Percentiles rank a stretch among this genome's conserved stretches.
phyloP scores from a whole-genome alignment of 345 rosid species.

The Theobroma cacao region DNA sequence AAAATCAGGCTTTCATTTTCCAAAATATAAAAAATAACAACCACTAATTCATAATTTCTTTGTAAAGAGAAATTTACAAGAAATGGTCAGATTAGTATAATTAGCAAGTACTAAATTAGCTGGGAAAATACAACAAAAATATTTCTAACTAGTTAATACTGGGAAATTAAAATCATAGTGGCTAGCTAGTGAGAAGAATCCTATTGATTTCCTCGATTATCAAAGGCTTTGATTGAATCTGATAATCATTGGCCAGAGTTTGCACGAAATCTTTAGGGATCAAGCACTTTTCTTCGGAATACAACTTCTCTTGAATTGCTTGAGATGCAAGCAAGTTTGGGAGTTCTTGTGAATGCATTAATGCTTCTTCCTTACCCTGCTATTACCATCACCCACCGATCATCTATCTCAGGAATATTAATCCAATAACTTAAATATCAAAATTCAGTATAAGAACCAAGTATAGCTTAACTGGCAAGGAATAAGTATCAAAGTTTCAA shows the following conservation, averaged over 20 bases:
- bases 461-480: too few relatives aligned
- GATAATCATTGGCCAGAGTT: not conserved
- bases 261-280: not conserved
- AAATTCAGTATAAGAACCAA: not conserved
- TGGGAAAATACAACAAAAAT: not conserved
- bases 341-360: not conserved
- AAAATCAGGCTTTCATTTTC: too few relatives aligned
- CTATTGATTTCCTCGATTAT: not conserved
- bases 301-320: constrained; percentile 3
- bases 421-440: too few relatives aligned
- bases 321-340: not conserved
- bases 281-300: not conserved
- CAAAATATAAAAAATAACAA: too few relatives aligned
- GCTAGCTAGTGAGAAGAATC: not conserved
- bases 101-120: too few relatives aligned
- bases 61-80: too few relatives aligned
- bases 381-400: too few relatives aligned
- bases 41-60: too few relatives aligned
- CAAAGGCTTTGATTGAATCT: not conserved
- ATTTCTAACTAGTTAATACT: not conserved
- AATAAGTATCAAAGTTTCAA: too few relatives aligned
- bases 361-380: not conserved
- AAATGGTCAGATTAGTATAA: too few relatives aligned
- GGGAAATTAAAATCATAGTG: not conserved
- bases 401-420: too few relatives aligned